Conservation (phyloP, 139 green algal genomes). For the Parachlorella kessleri region DNA sequence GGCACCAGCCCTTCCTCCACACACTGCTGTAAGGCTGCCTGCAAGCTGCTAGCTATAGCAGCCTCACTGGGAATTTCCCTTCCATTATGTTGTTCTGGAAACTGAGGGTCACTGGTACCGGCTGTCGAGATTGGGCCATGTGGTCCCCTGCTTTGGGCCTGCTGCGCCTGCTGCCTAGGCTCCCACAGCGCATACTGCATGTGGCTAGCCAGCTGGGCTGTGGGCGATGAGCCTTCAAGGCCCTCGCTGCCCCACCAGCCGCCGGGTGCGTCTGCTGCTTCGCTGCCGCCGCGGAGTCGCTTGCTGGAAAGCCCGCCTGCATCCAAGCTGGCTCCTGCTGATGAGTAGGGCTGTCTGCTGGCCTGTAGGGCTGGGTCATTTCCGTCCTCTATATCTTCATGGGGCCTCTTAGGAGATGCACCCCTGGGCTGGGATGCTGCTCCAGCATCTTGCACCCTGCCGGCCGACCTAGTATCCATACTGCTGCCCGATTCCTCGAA, state of each 20-base stretch:
- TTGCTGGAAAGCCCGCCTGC: too few species aligned
- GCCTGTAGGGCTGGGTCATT: too few species aligned
- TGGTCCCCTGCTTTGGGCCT: too few species aligned
- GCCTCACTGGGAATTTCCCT: too few species aligned
- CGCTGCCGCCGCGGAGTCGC: background rate
- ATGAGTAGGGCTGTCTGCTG: too few species aligned
- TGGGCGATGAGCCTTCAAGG: too few species aligned
- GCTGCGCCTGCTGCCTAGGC: conserved; percentile 7
- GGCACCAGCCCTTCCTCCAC: conserved; percentile 16
- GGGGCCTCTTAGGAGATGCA: conserved; percentile 20
- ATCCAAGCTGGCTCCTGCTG: background rate
- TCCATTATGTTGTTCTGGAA: too few species aligned
- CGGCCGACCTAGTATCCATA: too few species aligned
- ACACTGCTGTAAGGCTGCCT: background rate
- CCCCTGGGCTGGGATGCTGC: background rate
- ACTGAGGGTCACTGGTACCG: too few species aligned
- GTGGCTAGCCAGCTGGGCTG: conserved; percentile 16
- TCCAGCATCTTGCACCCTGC: too few species aligned
- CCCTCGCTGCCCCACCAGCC: background rate
- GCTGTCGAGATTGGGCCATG: too few species aligned
- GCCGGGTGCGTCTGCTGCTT: background rate
- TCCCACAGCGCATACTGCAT: conserved; percentile 19
- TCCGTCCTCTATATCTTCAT: conserved; percentile 15
- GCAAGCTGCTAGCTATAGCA: background rate
- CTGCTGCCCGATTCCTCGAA: background rate